Evolutionary conservation across 2,329 filamentous ascomycete species (phyloP).

Genomic region (Ophioceras dolichostomum): DNA sequence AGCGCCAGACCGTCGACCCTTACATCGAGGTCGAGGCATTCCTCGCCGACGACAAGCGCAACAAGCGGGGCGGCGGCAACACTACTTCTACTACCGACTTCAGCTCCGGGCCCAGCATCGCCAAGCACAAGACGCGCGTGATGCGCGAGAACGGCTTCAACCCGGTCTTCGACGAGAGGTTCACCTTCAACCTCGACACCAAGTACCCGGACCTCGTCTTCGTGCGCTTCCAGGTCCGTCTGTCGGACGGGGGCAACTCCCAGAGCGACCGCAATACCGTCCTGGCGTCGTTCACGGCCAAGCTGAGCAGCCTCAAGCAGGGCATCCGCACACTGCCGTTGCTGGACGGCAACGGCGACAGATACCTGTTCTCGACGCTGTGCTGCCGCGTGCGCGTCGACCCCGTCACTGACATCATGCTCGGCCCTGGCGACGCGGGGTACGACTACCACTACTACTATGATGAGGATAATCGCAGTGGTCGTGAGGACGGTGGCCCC

Average conservation of each 20-base stretch:
- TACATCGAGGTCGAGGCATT: slow-evolving; percentile 95
- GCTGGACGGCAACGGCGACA: slow-evolving; percentile 78
- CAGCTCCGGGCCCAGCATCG: slow-evolving; percentile 24
- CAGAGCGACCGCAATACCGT: slow-evolving; percentile 51
- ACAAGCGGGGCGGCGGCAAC: slow-evolving; percentile 36
- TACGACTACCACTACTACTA: slow-evolving; percentile 34
- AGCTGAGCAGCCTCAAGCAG: slow-evolving; percentile 77
- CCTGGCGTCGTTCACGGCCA: slow-evolving; percentile 84
- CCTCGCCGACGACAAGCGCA: slow-evolving; percentile 83
- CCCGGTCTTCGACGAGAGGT: slow-evolving; percentile 70
- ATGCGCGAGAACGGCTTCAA: slow-evolving; percentile 88
- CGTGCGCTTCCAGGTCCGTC: slow-evolving; percentile 84
- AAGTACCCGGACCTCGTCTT: slow-evolving; percentile 91
- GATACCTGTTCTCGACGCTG: slow-evolving; percentile 87
- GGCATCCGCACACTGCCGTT: slow-evolving; percentile 89
- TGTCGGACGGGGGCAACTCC: slow-evolving; percentile 66
- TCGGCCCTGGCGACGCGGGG: slow-evolving; percentile 27
- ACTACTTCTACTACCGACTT: too few relatives aligned
- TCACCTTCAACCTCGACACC: slow-evolving; percentile 76
- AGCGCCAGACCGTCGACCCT: slow-evolving; percentile 63
- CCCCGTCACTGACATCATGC: slow-evolving; percentile 42
- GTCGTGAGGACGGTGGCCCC: too few relatives aligned
- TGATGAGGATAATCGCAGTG: too few relatives aligned
- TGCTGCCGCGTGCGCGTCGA: slow-evolving; percentile 76
- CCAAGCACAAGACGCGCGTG: slow-evolving; percentile 69